Evolutionary conservation across 495 filamentous ascomycete genomes (phyloP).

Genomic region (Aspergillus panamensis): DNA sequence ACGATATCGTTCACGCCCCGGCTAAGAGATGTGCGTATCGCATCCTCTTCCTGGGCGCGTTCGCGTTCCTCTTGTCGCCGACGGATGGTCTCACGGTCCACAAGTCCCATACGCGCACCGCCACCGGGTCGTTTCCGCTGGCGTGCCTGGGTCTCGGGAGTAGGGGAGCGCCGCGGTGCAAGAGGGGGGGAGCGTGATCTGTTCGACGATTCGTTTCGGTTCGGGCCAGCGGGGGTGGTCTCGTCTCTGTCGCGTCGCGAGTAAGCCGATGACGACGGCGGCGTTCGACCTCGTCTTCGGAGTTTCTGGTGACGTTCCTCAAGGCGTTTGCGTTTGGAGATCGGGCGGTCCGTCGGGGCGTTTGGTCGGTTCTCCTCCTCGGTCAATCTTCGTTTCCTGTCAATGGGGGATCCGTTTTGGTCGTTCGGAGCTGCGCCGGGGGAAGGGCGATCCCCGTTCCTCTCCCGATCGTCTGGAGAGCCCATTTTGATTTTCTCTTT

Average conservation of each 20-base stretch:
- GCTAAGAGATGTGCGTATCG: conserved; percentile 43
- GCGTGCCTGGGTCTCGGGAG: conserved; percentile 48
- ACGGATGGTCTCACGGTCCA: conserved; percentile 64
- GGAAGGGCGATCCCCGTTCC: conserved; percentile 12
- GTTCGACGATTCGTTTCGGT: conserved; percentile 24
- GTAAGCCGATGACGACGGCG: conserved; percentile 42
- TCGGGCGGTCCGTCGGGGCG: conserved; percentile 24
- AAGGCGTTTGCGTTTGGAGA: conserved; percentile 41
- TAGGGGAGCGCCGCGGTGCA: conserved; percentile 36
- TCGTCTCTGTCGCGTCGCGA: conserved; percentile 40
- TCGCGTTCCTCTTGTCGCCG: conserved; percentile 65
- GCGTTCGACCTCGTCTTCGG: conserved; percentile 37
- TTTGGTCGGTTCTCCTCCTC: conserved; percentile 24
- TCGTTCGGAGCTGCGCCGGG: conserved; percentile 7
- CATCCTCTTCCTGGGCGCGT: conserved; percentile 52
- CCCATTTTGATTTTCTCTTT: conserved; percentile 6
- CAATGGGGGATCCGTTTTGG: conserved; percentile 21
- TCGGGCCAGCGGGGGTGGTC: conserved; percentile 4
- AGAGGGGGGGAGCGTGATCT: conserved; percentile 41
- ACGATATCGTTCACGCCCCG: conserved; percentile 78
- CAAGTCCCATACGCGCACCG: conserved; percentile 68
- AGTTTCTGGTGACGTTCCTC: conserved; percentile 44
- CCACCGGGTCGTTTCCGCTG: conserved; percentile 85
- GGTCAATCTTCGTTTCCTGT: conserved; percentile 27
- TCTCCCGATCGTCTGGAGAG: conserved; percentile 7